Base-by-base conservation (phyloP, 306 rosid species). In the Rubus parviflorus region DNA sequence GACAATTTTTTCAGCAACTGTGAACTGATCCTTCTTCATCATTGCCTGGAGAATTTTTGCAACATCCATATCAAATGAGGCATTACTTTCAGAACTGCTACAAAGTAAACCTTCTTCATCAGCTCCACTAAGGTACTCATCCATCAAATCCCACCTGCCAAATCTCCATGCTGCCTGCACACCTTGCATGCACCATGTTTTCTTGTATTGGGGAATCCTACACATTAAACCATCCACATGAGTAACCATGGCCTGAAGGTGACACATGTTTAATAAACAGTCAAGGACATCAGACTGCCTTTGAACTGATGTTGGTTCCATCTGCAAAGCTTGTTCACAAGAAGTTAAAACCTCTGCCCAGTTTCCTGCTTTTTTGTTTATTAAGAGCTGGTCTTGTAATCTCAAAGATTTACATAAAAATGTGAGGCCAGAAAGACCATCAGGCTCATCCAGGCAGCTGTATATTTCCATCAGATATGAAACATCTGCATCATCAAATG, bases 111-210 rank as follows among this genome's bases (percentile, higher is more conserved):
- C 91, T 37, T 89, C 96, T 83, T 88, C 91, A 74, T 90, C 92
- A 71, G 98, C 97, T 85, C 95, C 97, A 71, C 83, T 80, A 42
- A 95, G 92, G 90, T 92, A 95, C 85, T 95, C 98, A 84, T 88
- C 92, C 98, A 95, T 95, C 86, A 95, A 88, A 79, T 92, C 98
- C 98, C 97, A 95, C 93, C 89, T 87, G 66, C 97, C 96, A 81
- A 95, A 97, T 85, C 97, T 95, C 98, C 97, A 95, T 67, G 98
- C 97, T 76, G 98, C 98, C 87, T 95, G 98, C 82, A 95, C 93
- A 78, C 98, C 98, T 87, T 95, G 98, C 97, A 92, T 92, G 86
- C 92, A 95, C 98, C 97, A 95, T 56, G 89, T 87, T 87, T 95
- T 92, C 89, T 90, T 95, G 88, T 90, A 95, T 57, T 81, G 80